Evolutionary conservation across 1,139 yeast species (phyloP), one percentile per base, ranked within the genome.

Genomic region (Saccharomyces pastorianus): DNA sequence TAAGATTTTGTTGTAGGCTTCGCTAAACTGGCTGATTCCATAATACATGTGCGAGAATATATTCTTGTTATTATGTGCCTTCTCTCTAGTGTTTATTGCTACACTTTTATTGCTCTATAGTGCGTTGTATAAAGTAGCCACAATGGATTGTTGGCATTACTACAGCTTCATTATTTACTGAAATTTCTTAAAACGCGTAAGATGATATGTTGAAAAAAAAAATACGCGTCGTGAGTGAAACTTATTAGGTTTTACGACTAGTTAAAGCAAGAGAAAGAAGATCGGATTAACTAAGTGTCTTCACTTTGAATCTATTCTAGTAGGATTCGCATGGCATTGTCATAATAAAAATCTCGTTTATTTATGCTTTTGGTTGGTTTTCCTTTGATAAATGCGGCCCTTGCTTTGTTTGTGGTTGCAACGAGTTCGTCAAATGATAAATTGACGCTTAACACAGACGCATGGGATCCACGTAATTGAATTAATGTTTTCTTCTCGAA

Each of bases 1-100:
- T 61, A 81, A 76, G 57, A 86, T 82, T 53, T 79, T 82, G 54
- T 78, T 77, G 65, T 84, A 85, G 9, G 84, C 82, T 59, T 70
- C 72, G 6, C 80, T 74, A 66, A 84, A 84, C 64, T 83, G 79
- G 25, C 77, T 72, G 9, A 90, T 85, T 48, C 78, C 76, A 54
- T 85, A 76, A 63, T 83, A 82, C 95, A 87, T 86, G 28, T 86
- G 28, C 9, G 17, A 14, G 48, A 28, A 23, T 32, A 6, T 38
- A 20, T 38, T 1, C 6, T 34, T 34, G 17, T 17, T 14, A 13
- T n/a, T n/a, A 6, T 11, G 13, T 11, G 26, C n/a, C n/a, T 17
- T 11, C 44, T 38, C n/a, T 9, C n/a, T 38, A 5, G 17, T 17
- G 25, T 34, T 17, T 34, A 14, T 8, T 20, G 6, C 25, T 38